Evolutionary conservation across 2,329 filamentous ascomycete genomes (phyloP), one percentile per base, ranked within the genome.

Genomic region (Neonectria faginata): DNA sequence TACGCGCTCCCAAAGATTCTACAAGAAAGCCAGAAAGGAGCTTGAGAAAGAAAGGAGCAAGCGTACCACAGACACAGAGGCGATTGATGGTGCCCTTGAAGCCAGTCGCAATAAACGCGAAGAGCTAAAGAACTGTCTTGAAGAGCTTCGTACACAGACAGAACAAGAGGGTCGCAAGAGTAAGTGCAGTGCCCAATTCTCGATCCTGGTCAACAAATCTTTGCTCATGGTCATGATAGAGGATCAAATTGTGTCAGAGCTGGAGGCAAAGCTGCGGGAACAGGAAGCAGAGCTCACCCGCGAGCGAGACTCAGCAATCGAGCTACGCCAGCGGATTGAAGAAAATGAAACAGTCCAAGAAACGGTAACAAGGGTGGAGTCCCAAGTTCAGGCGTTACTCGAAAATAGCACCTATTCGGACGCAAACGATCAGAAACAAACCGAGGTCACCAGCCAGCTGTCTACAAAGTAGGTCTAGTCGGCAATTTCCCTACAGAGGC

Each of bases 11-110:
- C 77, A 74, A 45, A 57, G 74, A 2, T 74, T 74, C 45, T 80
- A 78, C 56, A 64, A 80, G 16, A 65, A 79, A 2, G 70, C 77
- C 0, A 75, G 79, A 11, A 64, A 74, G 1, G 70, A 81, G 27
- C 60, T 84, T 5, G 75, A 73, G 18, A 67, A 74, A 10, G 77
- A 81, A 22, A 74, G 75, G 29, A 57, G 69, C 2, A 65, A 66
- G 11, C 73, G 75, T 3, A 66, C 65, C 12, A 27, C 68, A 31
- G 67, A 75, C 6, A 62, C 69, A 2, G 57, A 67, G 5, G 64
- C 65, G 8, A 62, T 80, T 12, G 71, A 77, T 3, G 48, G 73
- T 25, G 74, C 75, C 16, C 61, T 78, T 22, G 67, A 74, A 3
- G 70, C 70, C 3, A 76, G 73, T 36, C 65, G 45, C n/a, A 74